Conservation (phyloP, 2,329 filamentous ascomycete genomes). For the Aspergillus quadricinctus region DNA sequence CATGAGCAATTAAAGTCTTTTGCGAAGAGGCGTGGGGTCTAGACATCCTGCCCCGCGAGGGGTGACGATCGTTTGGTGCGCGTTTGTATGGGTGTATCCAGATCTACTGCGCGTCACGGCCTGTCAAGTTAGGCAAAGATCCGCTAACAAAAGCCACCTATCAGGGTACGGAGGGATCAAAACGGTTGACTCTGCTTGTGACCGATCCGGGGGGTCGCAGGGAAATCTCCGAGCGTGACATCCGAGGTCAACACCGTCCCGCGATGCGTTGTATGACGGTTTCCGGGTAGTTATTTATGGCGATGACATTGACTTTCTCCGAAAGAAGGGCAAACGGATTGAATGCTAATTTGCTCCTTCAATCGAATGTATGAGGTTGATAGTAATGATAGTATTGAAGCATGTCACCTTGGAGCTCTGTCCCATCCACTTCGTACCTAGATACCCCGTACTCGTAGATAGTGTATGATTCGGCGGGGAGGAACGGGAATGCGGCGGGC, state of each 20-base stretch:
- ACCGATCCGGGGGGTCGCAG: constrained; percentile 12
- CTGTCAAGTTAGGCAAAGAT: not conserved
- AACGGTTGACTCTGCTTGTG: not conserved
- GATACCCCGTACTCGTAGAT: no score
- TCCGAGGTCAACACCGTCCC: constrained; percentile 13
- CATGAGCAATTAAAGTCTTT: constrained; percentile 26
- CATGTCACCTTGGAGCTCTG: not conserved
- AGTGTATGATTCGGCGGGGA: constrained; percentile 8
- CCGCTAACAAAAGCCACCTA: constrained; percentile 4
- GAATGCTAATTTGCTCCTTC: not conserved
- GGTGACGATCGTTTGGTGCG: constrained; percentile 6
- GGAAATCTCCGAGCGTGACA: constrained; percentile 8
- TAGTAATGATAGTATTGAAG: not conserved
- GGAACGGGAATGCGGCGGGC: constrained; percentile 12
- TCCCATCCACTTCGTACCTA: no score
- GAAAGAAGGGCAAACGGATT: not conserved
- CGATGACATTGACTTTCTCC: not conserved
- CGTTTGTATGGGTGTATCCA: not conserved
- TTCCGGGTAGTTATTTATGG: not conserved
- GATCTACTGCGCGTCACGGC: constrained; percentile 7
- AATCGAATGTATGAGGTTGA: not conserved
- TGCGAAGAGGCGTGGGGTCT: constrained; percentile 21
- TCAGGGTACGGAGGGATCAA: constrained; percentile 1
- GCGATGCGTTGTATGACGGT: not conserved
- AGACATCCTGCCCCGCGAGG: constrained; percentile 23